Evolutionary conservation across 1,139 yeast species (phyloP), one percentile per base, ranked within the genome.

Genomic region (Kodamaea suecica): DNA sequence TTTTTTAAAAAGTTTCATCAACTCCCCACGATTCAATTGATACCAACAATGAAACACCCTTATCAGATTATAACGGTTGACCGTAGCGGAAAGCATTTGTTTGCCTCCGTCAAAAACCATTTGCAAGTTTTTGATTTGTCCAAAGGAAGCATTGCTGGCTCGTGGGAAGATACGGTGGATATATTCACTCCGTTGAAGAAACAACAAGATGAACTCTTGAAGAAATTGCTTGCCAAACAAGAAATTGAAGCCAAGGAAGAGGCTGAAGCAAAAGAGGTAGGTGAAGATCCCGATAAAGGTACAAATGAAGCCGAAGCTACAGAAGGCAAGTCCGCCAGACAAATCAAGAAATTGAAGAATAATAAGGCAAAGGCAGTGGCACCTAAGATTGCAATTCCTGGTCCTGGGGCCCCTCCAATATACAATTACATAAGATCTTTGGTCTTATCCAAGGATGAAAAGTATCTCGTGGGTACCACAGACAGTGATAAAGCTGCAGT

Each of bases 401-500:
- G 84, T 1, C 72, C 78, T 1, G 85, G 84, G 2, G 84, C 84
- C 2, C 84, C 84, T 3, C 85, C 85, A 17, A 76, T 75, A 31
- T 77, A 70, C 57, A 80, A 80, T 43, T 77, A 79, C 45, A 76
- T 90, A 35, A 73, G 94, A 53, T 73, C 78, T 15, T 58, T 87
- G 45, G 58, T 61, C 4, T 53, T 86, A 28, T 64, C 82, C 11
- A 55, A 63, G 17, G 70, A 78, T 50, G 86, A 76, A 20, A 56
- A 66, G 31, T 67, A 69, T 47, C 56, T 90, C 28, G 65, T 85
- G 20, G 84, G 80, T 2, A 79, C 86, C 26, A 81, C 95, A 3
- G 95, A 86, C 52, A 83, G 83, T 43, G 94, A 85, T 52, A 90
- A 90, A 58, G 79, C 95, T 2, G 80, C 81, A 10, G 68, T 81